Evolutionary conservation across 2,329 filamentous ascomycete genomes (phyloP).

Genomic region (Xylariaceae sp.): DNA sequence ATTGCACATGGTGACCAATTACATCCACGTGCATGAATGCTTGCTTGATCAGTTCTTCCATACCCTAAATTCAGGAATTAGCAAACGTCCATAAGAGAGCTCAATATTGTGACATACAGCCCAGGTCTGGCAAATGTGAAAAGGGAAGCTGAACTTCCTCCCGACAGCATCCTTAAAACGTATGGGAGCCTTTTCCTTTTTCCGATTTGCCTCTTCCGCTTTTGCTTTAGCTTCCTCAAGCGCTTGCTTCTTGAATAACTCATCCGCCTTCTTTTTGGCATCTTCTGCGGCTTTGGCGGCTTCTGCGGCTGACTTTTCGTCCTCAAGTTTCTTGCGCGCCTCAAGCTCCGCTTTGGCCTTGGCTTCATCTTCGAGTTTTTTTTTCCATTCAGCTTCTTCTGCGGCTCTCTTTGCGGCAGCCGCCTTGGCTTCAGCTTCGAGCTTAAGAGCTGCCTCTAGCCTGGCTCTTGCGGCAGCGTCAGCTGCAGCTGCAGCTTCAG

Average conservation of each 20-base stretch:
- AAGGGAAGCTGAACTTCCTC: constrained; percentile 89
- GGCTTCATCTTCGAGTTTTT: constrained; percentile 28
- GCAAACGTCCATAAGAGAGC: background rate
- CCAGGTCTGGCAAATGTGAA: constrained; percentile 79
- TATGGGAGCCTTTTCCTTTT: constrained; percentile 65
- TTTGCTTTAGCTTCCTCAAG: constrained; percentile 43
- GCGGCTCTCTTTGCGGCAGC: constrained; percentile 26
- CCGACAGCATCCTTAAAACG: constrained; percentile 89
- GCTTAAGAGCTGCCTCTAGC: constrained; percentile 38
- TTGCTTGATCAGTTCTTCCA: constrained; percentile 82
- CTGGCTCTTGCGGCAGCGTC: constrained; percentile 42
- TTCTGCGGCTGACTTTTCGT: constrained; percentile 34
- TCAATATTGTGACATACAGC: constrained; percentile 49
- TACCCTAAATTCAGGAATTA: constrained; percentile 50
- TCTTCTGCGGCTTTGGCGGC: constrained; percentile 43
- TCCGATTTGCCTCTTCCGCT: constrained; percentile 39
- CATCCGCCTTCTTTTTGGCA: constrained; percentile 50
- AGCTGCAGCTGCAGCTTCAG: constrained; percentile 42
- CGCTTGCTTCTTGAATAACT: constrained; percentile 47
- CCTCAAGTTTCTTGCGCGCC: constrained; percentile 35
- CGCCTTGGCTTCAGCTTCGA: constrained; percentile 22
- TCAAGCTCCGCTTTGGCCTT: constrained; percentile 39
- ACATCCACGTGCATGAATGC: constrained; percentile 74
- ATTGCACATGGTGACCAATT: constrained; percentile 68
- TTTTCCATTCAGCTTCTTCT: constrained; percentile 27